phyloP scores from a whole-genome alignment of 192 early-diverging fungal genomes.

The Chytriomyces hyalinus region DNA sequence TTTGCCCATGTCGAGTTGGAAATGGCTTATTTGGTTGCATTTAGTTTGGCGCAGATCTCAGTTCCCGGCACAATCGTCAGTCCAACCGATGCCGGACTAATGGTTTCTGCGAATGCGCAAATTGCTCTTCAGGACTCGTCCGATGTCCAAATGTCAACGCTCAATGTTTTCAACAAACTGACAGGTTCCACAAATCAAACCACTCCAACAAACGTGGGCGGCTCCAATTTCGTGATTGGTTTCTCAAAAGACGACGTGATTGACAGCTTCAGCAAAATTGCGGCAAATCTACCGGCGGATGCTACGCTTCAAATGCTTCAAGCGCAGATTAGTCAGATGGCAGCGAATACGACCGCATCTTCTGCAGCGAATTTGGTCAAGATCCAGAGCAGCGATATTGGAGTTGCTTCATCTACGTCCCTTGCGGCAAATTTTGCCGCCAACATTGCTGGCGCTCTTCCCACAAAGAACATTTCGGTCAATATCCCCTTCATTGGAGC shows the following conservation, averaged over 20 bases:
- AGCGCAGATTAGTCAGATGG: conserved; percentile 4
- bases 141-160: not conserved
- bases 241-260: conserved; percentile 13
- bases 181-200: not conserved
- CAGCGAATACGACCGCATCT: conserved; percentile 10
- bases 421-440: conserved; percentile 10
- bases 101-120: conserved; percentile 1
- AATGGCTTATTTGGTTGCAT: conserved; percentile 2
- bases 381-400: conserved; percentile 1
- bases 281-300: conserved; percentile 20
- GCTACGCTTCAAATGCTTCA: not conserved
- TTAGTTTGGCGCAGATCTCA: not conserved
- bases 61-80: not conserved
- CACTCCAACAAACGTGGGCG: not conserved
- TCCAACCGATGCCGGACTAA: not conserved
- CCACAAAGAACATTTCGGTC: conserved; percentile 18
- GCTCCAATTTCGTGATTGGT: conserved; percentile 14
- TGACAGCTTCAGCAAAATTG: conserved; percentile 5
- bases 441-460: conserved; percentile 8
- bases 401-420: conserved; percentile 18
- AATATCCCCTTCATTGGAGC: conserved; percentile 32
- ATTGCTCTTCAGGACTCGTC: not conserved
- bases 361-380: conserved; percentile 4
- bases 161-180: conserved; percentile 4
- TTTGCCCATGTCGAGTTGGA: not conserved